These are phyloP conservation scores for Pontederia paniculata DNA, from an alignment of 176 grass and related monocot species.

Conservation along the genomic window DNA sequence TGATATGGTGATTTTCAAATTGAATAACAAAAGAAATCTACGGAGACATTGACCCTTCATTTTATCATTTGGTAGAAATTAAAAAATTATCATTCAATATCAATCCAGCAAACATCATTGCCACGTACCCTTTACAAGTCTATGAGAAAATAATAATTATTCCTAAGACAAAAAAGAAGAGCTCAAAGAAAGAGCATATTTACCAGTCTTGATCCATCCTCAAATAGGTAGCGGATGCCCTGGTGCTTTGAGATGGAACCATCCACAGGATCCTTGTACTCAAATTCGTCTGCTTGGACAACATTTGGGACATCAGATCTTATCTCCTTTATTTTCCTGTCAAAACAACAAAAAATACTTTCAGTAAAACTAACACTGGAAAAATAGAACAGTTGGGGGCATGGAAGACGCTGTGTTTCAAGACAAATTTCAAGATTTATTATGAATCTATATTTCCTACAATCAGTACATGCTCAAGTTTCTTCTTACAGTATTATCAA, in stretches of 20 bases:
- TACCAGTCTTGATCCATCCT: constrained; percentile 93
- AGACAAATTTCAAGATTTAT: too few relatives aligned
- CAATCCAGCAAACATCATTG: too few relatives aligned
- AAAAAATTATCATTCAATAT: too few relatives aligned
- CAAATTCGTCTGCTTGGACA: constrained; percentile 71
- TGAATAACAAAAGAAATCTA: not conserved
- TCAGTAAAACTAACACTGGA: not conserved
- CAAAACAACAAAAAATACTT: constrained; percentile 15
- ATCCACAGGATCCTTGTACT: constrained; percentile 98
- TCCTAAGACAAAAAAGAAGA: not conserved
- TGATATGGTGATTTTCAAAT: constrained; percentile 14
- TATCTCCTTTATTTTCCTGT: constrained; percentile 73
- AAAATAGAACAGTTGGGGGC: too few relatives aligned
- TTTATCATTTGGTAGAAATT: too few relatives aligned
- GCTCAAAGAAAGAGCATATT: not conserved
- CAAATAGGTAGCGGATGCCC: constrained; percentile 82
- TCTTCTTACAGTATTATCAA: too few relatives aligned
- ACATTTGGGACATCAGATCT: constrained; percentile 56
- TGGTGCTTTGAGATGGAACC: constrained; percentile 86
- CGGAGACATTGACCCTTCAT: too few relatives aligned
- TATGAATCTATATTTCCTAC: too few relatives aligned
- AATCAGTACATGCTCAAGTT: too few relatives aligned
- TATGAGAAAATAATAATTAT: not conserved
- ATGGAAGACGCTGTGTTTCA: too few relatives aligned
- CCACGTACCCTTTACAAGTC: too few relatives aligned